Base-by-base conservation (phyloP, 1,284 basidiomycete genomes). In the Ustilago sp. region DNA sequence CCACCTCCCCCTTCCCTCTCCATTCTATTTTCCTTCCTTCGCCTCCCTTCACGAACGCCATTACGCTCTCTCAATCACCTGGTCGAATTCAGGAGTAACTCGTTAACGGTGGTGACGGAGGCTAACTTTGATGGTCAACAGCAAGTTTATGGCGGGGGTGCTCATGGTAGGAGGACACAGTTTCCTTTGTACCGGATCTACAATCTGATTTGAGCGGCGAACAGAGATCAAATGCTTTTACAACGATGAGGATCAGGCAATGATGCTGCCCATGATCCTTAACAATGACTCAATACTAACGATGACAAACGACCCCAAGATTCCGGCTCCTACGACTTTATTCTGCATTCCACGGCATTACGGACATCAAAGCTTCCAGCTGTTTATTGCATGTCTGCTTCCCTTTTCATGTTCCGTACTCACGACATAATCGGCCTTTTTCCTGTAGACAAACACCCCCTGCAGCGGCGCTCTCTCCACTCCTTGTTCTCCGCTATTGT, bases 91-190 rank as follows among this genome's bases (percentile, higher is more conserved):
- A 50, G 67, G 31, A 57, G 61, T 65, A 83, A 81, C 67, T 77
- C 72, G 23, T 74, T 85, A 31, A 84, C 83, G 15, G 79, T 72
- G 9, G 77, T 85, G 12, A 66, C 74, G 36, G 81, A 85, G 56
- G 74, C 61, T 56, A 77, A 74, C 68, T 78, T 80, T 63, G 51
- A 68, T 19, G 83, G 82, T 19, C 68, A 69, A n/a, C 59, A 64
- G 48, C 52, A 77, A 51, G 61, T 85, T 50, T 85, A 84, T 70
- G 83, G 71, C 19, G 70, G 77, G 17, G 81, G 81, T 50, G 79
- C 70, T 1, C 56, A 80, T 11, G 82, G 82, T 15, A 82, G 80
- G 1, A 73, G 81, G 38, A 62, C 59, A 2, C 47, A 68, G 36
- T 84, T 71, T 71, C 80, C 80, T 9, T 60, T 82, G 32, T 83